A percentile compares a stretch with the other conserved stretches of the same genome.
Conservation (phyloP, 1,139 yeast species). For the Kazachstania sp. region DNA sequence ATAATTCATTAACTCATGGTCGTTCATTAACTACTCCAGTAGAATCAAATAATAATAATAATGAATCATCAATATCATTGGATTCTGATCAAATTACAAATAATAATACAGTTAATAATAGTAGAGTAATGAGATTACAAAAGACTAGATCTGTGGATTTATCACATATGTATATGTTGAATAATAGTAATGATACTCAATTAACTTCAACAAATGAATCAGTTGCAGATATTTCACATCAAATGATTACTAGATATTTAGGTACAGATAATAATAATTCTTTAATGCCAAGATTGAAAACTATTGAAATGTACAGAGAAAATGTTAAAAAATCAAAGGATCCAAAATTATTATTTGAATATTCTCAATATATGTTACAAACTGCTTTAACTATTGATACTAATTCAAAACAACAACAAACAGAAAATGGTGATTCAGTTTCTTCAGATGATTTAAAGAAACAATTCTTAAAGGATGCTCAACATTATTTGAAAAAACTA, state of each 20-base stretch:
- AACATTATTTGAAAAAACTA: slow-evolving; percentile 57
- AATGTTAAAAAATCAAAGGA: slow-evolving; percentile 82
- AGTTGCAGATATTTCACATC: slow-evolving; percentile 35
- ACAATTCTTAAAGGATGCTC: slow-evolving; percentile 68
- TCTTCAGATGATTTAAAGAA: slow-evolving; percentile 24
- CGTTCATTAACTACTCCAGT: background rate
- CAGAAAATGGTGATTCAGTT: slow-evolving; percentile 3
- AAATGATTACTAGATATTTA: slow-evolving; percentile 39
- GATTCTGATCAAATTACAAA: slow-evolving; percentile 1
- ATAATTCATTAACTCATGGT: background rate
- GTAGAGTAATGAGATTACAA: slow-evolving; percentile 4
- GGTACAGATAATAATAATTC: slow-evolving; percentile 38
- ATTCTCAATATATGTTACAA: slow-evolving; percentile 85
- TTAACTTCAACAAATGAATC: slow-evolving; percentile 34
- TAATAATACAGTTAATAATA: background rate
- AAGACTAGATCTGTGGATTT: slow-evolving; percentile 33
- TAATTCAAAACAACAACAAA: slow-evolving; percentile 1
- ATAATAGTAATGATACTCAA: slow-evolving; percentile 30
- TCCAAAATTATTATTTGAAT: slow-evolving; percentile 77
- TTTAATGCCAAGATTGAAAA: slow-evolving; percentile 71
- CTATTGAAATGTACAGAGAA: slow-evolving; percentile 77
- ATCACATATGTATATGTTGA: slow-evolving; percentile 34
- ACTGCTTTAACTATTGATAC: slow-evolving; percentile 59
- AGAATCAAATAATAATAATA: background rate
- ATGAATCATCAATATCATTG: background rate